A percentile compares a stretch with the other conserved stretches of the same genome.
These are phyloP conservation scores for Dactylellina sp. DNA, from an alignment of 2,329 filamentous ascomycete genomes.

Conservation along the genomic window DNA sequence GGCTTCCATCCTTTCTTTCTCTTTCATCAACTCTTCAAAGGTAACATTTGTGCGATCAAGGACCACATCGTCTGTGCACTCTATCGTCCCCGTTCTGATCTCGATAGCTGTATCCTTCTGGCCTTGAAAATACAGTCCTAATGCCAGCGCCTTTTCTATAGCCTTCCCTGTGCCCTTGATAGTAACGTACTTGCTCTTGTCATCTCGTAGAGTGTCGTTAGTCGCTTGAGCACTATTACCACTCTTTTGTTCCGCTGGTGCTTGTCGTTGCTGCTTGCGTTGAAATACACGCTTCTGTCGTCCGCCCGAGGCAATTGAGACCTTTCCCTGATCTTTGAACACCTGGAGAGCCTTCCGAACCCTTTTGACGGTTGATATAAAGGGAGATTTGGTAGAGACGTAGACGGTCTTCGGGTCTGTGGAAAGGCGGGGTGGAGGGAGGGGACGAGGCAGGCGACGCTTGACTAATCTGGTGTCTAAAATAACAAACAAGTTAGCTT, in stretches of 20 bases:
- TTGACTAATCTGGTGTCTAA: constrained; percentile 41
- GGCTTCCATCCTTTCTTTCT: constrained; percentile 32
- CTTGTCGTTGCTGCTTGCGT: constrained; percentile 45
- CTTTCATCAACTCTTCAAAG: constrained; percentile 51
- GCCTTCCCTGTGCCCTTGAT: constrained; percentile 76
- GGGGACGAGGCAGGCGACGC: constrained; percentile 38
- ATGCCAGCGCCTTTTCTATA: constrained; percentile 72
- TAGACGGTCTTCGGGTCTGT: constrained; percentile 68
- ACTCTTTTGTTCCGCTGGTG: constrained; percentile 59
- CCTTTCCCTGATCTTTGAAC: constrained; percentile 68
- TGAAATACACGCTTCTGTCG: constrained; percentile 43
- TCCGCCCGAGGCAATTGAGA: constrained; percentile 62
- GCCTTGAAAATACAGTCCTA: constrained; percentile 75
- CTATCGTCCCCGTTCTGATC: constrained; percentile 73
- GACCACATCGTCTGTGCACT: constrained; percentile 76
- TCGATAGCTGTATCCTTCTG: constrained; percentile 71
- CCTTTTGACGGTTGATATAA: constrained; percentile 76
- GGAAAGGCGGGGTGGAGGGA: constrained; percentile 42
- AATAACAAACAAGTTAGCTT: neutral
- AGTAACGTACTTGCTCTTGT: constrained; percentile 67
- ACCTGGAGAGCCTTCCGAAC: constrained; percentile 73
- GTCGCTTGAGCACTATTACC: constrained; percentile 57
- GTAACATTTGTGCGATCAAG: constrained; percentile 63
- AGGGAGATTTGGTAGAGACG: constrained; percentile 73
- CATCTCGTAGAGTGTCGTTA: constrained; percentile 56